Evolutionary conservation across 2,329 filamentous ascomycete species (phyloP).

Genomic region (Penicillium oxalicum): DNA sequence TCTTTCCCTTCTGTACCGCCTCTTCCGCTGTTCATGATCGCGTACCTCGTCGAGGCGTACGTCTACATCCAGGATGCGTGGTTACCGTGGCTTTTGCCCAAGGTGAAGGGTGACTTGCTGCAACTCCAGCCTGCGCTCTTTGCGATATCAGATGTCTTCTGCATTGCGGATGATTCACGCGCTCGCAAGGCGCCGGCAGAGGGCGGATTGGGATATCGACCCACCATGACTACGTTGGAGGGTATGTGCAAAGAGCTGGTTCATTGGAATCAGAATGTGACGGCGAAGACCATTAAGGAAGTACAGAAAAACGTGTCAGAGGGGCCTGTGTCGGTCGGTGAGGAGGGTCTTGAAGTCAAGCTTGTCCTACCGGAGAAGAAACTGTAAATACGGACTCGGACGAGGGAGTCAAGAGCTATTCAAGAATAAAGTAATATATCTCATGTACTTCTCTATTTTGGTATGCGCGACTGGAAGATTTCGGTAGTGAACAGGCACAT

Average conservation of each 20-base stretch:
- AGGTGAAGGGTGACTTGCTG: slow-evolving; percentile 21
- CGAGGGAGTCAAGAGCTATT: too few species aligned
- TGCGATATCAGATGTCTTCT: slow-evolving; percentile 24
- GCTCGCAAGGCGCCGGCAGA: slow-evolving; percentile 21
- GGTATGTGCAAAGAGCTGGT: slow-evolving; percentile 30
- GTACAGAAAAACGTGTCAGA: slow-evolving; percentile 7
- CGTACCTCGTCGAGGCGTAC: slow-evolving; percentile 31
- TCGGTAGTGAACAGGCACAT: too few species aligned
- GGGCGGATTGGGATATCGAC: slow-evolving; percentile 29
- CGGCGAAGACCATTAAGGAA: slow-evolving; percentile 7
- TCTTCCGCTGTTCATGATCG: slow-evolving; percentile 25
- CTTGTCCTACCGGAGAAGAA: slow-evolving; percentile 12
- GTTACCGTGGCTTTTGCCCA: slow-evolving; percentile 21
- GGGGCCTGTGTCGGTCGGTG: slow-evolving; percentile 10
- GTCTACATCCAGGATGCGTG: slow-evolving; percentile 24
- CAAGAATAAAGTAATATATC: too few species aligned
- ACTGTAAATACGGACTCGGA: slow-evolving; percentile 1
- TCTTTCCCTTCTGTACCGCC: slow-evolving; percentile 23
- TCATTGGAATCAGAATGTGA: slow-evolving; percentile 29
- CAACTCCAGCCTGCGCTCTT: slow-evolving; percentile 32
- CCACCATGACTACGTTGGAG: slow-evolving; percentile 28
- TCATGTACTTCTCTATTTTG: too few species aligned
- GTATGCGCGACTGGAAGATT: too few species aligned
- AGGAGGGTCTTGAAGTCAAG: slow-evolving; percentile 15
- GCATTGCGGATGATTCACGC: slow-evolving; percentile 26